Evolutionary conservation across 148 eudicot genomes (phyloP), one percentile per base, ranked within the genome.

Genomic region (Agrostemma githago): DNA sequence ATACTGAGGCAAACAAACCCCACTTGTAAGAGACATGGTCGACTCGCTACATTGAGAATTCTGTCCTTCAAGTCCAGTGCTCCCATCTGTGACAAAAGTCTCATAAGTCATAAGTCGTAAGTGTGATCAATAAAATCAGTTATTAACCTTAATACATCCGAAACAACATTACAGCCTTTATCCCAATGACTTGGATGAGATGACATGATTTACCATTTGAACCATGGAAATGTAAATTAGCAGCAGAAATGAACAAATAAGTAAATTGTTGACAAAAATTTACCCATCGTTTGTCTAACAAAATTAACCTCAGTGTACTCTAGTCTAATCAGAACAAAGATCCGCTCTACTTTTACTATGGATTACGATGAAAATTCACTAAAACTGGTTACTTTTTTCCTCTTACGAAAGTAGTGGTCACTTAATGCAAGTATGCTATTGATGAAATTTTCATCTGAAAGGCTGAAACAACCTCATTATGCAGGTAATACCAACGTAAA

Each of bases 1-100:
- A 41, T 87, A 83, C 79, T 85, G 97, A 42, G 88, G 68, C 63
- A 80, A 78, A 78, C 77, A 79, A 66, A 80, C 87, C 66, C 73
- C 86, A 68, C 51, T 84, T 66, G 76, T 80, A 34, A 79, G 75
- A 75, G 79, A 83, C 65, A 85, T 48, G 51, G 77, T 51, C 34
- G 88, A 66, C 34, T 82, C 77, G 19, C 79, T 84, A 66, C 82
- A 83, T 62, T 84, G 90, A n/a, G 80, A 78, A 77, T 82, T 84
- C 63, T 75, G 83, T 54, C 78, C 79, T 16, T 77, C 89, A 14
- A 62, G 82, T 56, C 79, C 83, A 68, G 79, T 71, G 75, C 62
- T 78, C 71, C 80, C 77, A 78, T 86, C 92, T 88, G 80, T 34
- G 34, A 74, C 77, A 78, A 46, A 78, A 68, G 11, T 62, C 16